Evolutionary conservation across 2,329 filamentous ascomycete genomes (phyloP), one percentile per base, ranked within the genome.

Genomic region (Curvularia sp.): DNA sequence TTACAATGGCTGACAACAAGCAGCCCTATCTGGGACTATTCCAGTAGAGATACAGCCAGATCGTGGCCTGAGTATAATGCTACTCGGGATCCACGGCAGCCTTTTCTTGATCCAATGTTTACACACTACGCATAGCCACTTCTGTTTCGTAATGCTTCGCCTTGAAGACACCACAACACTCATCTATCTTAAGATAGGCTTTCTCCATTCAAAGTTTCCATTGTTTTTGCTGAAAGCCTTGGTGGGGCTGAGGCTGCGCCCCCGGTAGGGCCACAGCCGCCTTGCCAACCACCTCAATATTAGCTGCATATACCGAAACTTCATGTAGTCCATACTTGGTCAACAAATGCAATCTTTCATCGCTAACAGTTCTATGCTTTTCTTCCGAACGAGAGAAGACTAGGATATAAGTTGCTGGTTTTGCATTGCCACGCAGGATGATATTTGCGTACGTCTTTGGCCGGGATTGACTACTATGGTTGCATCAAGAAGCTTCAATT

Each of bases 41-140:
- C 38, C 12, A 46, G 41, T 28, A 9, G 18, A 8, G 47, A 61
- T 25, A 28, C 18, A 15, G 15, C 38, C 2, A 55, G 42, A 41
- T 47, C 58, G 18, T 61, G 58, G 58, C 58, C 58, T 27, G 43
- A 45, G 19, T 59, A 61, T 52, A 36, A 58, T 30, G 18, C 23
- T 23, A 23, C 47, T 48, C 55, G 50, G 28, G 58, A 61, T n/a
- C 55, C 58, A 13, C 58, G 58, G 28, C 32, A 52, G 10, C 5
- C 48, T 36, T 41, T 28, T 19, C 53, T 39, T 25, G 34, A 52
- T 15, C 52, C 32, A 32, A 49, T 28, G 34, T 32, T 23, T 23
- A 21, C 32, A 48, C 28, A 10, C 13, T 49, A 13, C 32, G 32
- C 32, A 19, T 49, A 38, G 32, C 30, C n/a, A 46, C 10, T 46